Evolutionary conservation across 2,329 filamentous ascomycete genomes (phyloP), one percentile per base, ranked within the genome.

Genomic region (Pyrenophora seminiperda): DNA sequence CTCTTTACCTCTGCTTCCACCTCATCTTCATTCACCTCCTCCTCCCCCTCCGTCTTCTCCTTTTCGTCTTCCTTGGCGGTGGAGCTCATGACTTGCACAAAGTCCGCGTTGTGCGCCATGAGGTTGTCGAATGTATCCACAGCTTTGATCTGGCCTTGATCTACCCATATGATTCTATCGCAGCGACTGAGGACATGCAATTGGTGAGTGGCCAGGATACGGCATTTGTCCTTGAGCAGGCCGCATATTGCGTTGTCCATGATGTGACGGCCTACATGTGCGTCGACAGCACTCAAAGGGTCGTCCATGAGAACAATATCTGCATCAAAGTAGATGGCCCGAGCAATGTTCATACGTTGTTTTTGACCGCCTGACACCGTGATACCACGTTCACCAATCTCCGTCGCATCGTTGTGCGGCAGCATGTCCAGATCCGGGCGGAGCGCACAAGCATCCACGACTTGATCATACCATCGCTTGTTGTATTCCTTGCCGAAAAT

Each of bases 331-430:
- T 86, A 87, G 45, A 87, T 86, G 1, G 84, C 84, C 45, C 94
- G 83, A 14, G 94, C 94, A 66, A 97, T 97, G 68, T 97, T 97
- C 60, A 97, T 79, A 9, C 94, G 85, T 72, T 97, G 93, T 73
- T 97, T 97, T 73, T 97, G 93, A 1, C 93, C 93, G 48, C 94
- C 93, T 14, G 91, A 96, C 1, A 97, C 89, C 1, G 91, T 97
- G 66, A 97, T 97, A 44, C 94, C 93, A 54, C 91, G 86, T 73
- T 97, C 94, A 19, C 93, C 94, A 66, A 97, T 96, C 71, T 97
- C 93, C 0, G 93, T 99, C 62, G 83, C 74, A 63, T 97, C 94
- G 11, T 91, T 89, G 49, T 89, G 84, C 0, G 93, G 93, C n/a
- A 97, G 79, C 85, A 96, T 96, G 39, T 96, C 90, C 5, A 97